Evolutionary conservation across 73 alveolate genomes (phyloP).

Genomic region (Paramecium caudatum): DNA sequence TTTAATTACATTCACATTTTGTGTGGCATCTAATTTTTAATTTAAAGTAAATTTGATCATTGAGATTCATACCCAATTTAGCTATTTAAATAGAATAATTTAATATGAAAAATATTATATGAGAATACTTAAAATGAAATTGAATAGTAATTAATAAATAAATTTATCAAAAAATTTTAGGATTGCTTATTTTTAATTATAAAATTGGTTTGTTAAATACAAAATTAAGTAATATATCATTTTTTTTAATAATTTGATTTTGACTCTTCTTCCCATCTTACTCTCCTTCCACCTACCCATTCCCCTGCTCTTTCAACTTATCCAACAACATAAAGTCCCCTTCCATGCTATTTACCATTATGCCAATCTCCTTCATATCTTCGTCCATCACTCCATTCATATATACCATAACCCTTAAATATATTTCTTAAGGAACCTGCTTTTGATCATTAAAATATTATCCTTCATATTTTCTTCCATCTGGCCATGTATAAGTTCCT

Average conservation of each 20-base stretch:
- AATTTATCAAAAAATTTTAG: no score
- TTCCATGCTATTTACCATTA: constrained; percentile 85
- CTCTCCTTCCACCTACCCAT: constrained; percentile 82
- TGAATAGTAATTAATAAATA: no score
- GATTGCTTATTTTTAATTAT: no score
- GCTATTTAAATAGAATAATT: no score
- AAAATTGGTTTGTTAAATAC: no score
- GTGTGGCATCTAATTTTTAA: no score
- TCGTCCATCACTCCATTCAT: constrained; percentile 86
- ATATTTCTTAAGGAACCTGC: constrained; percentile 61
- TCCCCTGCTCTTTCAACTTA: constrained; percentile 75
- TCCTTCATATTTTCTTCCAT: constrained; percentile 82
- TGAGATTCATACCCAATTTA: no score
- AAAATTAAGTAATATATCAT: background rate
- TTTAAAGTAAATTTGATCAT: no score
- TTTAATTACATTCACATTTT: no score
- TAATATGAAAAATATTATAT: no score
- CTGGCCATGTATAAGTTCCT: constrained; percentile 79
- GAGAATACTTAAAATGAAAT: no score
- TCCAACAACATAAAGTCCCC: constrained; percentile 82
- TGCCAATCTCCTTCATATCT: constrained; percentile 86
- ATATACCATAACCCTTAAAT: constrained; percentile 83
- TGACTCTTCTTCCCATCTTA: constrained; percentile 74
- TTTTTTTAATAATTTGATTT: background rate
- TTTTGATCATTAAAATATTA: constrained; percentile 16